phyloP scores from a whole-genome alignment of 1,284 basidiomycete genomes.

The Ceratobasidium sp. region DNA sequence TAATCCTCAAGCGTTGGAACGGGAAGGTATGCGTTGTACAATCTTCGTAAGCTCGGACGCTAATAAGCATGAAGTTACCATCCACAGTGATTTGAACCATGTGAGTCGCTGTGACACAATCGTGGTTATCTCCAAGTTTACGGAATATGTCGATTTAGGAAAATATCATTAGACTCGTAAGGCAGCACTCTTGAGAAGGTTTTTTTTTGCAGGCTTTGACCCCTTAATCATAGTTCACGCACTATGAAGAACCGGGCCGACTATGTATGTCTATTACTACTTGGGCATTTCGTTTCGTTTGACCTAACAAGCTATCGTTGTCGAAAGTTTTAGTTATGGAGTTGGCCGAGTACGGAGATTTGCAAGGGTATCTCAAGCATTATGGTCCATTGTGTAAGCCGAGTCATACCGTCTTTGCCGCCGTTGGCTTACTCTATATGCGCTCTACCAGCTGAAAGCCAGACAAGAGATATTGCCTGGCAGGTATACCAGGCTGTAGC shows the following conservation, averaged over 20 bases:
- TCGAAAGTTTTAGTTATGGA: slow-evolving; percentile 36
- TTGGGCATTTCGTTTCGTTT: neutral
- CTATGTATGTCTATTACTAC: slow-evolving; percentile 21
- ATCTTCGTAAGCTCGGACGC: neutral
- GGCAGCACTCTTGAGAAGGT: neutral
- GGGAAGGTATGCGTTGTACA: slow-evolving; percentile 16
- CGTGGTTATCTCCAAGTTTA: neutral
- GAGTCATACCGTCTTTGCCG: neutral
- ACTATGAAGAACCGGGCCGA: slow-evolving; percentile 33
- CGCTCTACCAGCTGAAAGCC: neutral
- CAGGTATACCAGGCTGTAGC: slow-evolving; percentile 40
- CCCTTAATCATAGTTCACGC: neutral
- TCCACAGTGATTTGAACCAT: slow-evolving; percentile 34
- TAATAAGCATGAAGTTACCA: neutral
- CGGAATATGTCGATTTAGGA: neutral
- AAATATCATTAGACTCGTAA: slow-evolving; percentile 31
- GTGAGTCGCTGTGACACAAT: neutral
- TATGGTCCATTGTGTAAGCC: slow-evolving; percentile 29
- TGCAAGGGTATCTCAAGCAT: slow-evolving; percentile 37
- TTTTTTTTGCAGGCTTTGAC: neutral
- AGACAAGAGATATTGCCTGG: slow-evolving; percentile 31
- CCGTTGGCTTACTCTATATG: neutral
- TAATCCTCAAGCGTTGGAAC: slow-evolving; percentile 34
- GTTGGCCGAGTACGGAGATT: slow-evolving; percentile 31
- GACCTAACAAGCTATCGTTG: neutral